These are phyloP conservation scores for Thielaviopsis musarum DNA, from an alignment of 2,329 filamentous ascomycete species.

Conservation along the genomic window DNA sequence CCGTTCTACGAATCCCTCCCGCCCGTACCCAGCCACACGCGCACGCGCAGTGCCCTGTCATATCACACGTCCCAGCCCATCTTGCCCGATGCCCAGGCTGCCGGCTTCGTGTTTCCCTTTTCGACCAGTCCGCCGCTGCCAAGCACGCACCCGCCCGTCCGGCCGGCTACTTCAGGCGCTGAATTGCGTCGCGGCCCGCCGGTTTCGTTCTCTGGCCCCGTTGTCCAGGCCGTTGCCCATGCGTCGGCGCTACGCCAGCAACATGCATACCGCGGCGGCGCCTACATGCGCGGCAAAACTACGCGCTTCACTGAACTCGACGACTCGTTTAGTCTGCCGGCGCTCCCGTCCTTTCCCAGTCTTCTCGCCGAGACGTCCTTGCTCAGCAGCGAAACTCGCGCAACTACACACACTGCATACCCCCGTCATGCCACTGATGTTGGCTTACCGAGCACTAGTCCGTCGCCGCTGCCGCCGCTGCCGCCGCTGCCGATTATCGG, in stretches of 20 bases:
- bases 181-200: neutral
- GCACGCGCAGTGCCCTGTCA: neutral
- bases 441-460: neutral
- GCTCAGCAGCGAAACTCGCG: too few species aligned
- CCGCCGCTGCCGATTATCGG: neutral
- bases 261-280: neutral
- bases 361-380: neutral
- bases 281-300: neutral
- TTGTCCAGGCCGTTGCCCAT: neutral
- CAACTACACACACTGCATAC: too few species aligned
- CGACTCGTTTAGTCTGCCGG: neutral
- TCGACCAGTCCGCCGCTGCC: neutral
- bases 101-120: slow-evolving; percentile 2
- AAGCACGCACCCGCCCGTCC: neutral
- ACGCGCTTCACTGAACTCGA: neutral
- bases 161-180: neutral
- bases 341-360: neutral
- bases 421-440: too few species aligned
- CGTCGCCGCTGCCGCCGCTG: neutral
- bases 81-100: neutral
- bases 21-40: neutral
- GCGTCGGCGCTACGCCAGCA: neutral
- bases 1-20: neutral
- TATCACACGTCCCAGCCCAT: neutral
- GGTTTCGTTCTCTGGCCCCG: neutral